Conservation (phyloP, 2,329 filamentous ascomycete genomes). For the Arthroderma uncinatum region DNA sequence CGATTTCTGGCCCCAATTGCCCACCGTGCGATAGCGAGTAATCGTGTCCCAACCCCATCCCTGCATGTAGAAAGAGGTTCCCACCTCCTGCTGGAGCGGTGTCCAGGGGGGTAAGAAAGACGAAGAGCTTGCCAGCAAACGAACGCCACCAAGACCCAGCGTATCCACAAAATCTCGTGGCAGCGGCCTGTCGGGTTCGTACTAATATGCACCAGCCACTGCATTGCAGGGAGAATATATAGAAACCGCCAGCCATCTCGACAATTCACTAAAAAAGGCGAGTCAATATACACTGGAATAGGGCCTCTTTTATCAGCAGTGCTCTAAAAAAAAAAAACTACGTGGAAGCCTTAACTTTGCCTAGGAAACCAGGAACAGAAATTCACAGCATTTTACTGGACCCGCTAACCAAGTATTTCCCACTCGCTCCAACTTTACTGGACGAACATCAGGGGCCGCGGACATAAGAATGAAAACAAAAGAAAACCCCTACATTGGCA, state of each 20-base stretch:
- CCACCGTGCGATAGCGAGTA: too few species aligned
- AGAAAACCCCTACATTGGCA: not conserved
- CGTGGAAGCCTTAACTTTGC: not conserved
- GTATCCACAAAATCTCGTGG: slow-evolving; percentile 1
- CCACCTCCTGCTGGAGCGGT: not conserved
- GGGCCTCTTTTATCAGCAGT: not conserved
- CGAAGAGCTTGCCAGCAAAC: not conserved
- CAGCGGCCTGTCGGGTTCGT: not conserved
- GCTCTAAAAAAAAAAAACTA: not conserved
- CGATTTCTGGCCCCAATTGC: too few species aligned
- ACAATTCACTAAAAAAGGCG: not conserved
- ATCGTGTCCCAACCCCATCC: too few species aligned
- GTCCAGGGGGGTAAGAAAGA: not conserved
- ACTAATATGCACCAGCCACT: slow-evolving; percentile 1
- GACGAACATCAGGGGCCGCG: not conserved
- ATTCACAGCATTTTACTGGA: not conserved
- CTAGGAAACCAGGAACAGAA: slow-evolving; percentile 2
- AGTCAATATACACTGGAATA: too few species aligned
- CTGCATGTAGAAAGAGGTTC: not conserved
- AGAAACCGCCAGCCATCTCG: not conserved
- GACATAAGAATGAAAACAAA: not conserved
- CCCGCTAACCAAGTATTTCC: not conserved
- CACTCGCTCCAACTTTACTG: not conserved
- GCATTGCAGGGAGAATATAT: not conserved
- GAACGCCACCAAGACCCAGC: not conserved